Evolutionary conservation across 2,329 filamentous ascomycete genomes (phyloP).

Genomic region (Ustulina deusta): DNA sequence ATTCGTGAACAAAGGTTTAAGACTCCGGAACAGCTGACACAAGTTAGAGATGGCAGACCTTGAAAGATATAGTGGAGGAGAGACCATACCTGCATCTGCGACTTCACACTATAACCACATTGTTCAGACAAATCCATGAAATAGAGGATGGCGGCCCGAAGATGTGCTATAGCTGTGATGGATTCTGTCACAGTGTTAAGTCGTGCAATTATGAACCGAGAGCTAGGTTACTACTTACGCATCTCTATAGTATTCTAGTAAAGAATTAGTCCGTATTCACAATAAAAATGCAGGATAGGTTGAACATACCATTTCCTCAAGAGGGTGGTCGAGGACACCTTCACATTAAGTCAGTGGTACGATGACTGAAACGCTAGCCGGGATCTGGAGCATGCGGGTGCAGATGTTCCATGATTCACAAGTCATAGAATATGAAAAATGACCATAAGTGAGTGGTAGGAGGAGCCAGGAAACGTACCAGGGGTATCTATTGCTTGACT

Average conservation of each 20-base stretch:
- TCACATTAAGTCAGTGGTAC: conserved; percentile 16
- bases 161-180: conserved; percentile 96
- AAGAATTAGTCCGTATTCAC: conserved; percentile 16
- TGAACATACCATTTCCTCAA: conserved; percentile 83
- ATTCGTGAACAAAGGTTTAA: conserved; percentile 96
- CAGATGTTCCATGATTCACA: neutral
- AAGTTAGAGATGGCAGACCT: conserved; percentile 21
- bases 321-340: conserved; percentile 94
- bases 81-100: conserved; percentile 76
- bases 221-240: conserved; percentile 57
- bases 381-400: no score
- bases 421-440: neutral
- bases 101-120: conserved; percentile 85
- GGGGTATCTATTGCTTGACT: conserved; percentile 90
- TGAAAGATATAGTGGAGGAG: neutral
- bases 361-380: neutral
- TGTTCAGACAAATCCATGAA: conserved; percentile 87
- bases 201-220: neutral
- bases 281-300: neutral
- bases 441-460: neutral
- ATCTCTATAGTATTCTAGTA: conserved; percentile 91
- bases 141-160: conserved; percentile 94
- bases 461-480: conserved; percentile 27
- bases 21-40: conserved; percentile 84
- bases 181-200: conserved; percentile 62